Base-by-base conservation (phyloP, 2,329 filamentous ascomycete species). In the Phoma herbarum region DNA sequence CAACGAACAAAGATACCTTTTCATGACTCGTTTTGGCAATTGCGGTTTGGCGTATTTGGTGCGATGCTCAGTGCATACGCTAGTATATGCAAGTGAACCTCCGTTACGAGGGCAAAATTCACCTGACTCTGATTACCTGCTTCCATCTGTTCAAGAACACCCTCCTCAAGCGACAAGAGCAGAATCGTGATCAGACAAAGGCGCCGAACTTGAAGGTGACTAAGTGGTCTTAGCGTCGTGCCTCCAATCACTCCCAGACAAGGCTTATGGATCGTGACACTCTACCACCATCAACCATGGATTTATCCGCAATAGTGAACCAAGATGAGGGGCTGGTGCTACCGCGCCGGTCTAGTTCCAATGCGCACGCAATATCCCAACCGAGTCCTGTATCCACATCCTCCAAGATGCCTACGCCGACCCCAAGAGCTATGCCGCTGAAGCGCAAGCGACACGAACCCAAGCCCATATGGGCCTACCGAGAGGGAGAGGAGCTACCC, bases 401-500 rank as follows among this genome's bases (percentile, higher is more conserved):
- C 43, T 67, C 73, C 42, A 74, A 69, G 61, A 68, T 75, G 23
- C 69, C 69, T 9, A 66, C 68, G 45, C 67, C 67, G 18, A 65
- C 71, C 28, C 55, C 59, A 23, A 73, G 64, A 64, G 57, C 67
- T 20, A 73, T 72, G 67, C 64, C 60, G 25, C 62, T 66, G 61
- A 76, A 74, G 62, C 73, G 75, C 62, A 77, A 75, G 58, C 70
- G 74, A 56, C 59, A 73, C 61, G 72, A 76, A 42, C 69, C 74
- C 14, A 75, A 74, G 52, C 75, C 75, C 18, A 73, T 76, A 46
- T 77, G 75, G 75, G 75, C 75, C 4, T 64, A 71, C 42, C 65
- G 63, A 43, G 73, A 75, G 57, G 70, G 65, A 37, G 65, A 73
- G 37, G 61, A 66, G 22, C 65, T 72, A 2, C 60, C 68, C 12